phyloP scores from a whole-genome alignment of 306 rosid genomes.

The Vicia sativa region DNA sequence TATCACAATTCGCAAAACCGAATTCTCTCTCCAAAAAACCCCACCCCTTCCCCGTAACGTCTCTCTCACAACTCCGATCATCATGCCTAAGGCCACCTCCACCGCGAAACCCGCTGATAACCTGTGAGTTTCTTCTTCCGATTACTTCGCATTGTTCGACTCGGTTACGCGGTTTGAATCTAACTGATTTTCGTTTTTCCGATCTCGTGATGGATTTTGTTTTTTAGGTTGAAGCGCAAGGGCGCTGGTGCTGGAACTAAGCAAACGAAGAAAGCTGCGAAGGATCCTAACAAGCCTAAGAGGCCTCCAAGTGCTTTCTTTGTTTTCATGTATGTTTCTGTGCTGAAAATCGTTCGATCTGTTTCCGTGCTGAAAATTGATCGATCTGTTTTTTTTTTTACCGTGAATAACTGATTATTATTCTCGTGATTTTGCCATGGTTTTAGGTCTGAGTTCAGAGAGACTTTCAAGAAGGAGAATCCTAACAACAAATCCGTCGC shows the following conservation, averaged over 20 bases:
- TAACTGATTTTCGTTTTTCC: not conserved
- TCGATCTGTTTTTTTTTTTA: not conserved
- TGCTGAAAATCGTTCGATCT: not conserved
- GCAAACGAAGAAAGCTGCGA: conserved; percentile 56
- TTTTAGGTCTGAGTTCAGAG: conserved; percentile 76
- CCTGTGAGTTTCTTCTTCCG: conserved; percentile 43
- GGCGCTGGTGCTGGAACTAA: conserved; percentile 60
- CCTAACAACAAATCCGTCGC: conserved; percentile 77
- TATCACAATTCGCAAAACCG: not conserved
- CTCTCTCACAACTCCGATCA: conserved; percentile 28
- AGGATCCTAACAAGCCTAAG: conserved; percentile 94
- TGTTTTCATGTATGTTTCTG: conserved; percentile 65
- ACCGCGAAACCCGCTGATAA: conserved; percentile 47
- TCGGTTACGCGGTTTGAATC: not conserved
- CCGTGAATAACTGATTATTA: not conserved
- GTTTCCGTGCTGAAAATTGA: not conserved
- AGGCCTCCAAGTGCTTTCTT: conserved; percentile 96
- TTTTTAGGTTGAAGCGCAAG: conserved; percentile 66
- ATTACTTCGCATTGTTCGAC: not conserved
- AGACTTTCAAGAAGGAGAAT: conserved; percentile 65
- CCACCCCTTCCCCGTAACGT: not conserved
- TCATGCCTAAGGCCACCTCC: conserved; percentile 61
- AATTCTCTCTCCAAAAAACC: not conserved
- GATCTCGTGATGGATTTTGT: conserved; percentile 3
- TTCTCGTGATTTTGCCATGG: not conserved